Conservation (phyloP, 768 basidiomycete species). For the Hericium coralloides region DNA sequence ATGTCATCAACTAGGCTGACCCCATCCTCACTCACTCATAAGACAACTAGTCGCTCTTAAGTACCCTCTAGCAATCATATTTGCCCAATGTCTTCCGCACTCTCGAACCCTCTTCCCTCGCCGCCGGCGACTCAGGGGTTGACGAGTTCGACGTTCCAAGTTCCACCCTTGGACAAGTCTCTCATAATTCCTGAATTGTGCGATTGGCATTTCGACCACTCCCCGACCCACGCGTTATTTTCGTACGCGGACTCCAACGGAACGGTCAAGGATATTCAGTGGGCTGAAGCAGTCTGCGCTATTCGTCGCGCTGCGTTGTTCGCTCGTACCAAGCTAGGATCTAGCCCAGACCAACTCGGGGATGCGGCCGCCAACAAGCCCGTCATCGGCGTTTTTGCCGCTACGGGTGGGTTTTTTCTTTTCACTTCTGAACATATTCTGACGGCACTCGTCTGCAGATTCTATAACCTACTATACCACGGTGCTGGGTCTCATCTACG, state of each 20-base stretch:
- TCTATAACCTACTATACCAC: constrained; percentile 16
- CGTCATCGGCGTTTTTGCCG: constrained; percentile 13
- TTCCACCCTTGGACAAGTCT: neutral
- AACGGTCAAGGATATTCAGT: neutral
- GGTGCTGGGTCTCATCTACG: constrained; percentile 16
- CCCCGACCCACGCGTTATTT: constrained; percentile 22
- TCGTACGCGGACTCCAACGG: constrained; percentile 16
- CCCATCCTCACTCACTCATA: no score
- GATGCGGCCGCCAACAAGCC: constrained; percentile 6
- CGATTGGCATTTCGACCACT: constrained; percentile 22
- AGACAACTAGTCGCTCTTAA: no score
- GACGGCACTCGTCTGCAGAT: constrained; percentile 4
- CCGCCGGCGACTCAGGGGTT: no score
- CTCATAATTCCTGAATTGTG: constrained; percentile 25
- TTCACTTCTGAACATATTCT: neutral
- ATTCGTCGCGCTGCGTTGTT: constrained; percentile 4
- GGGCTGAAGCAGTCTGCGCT: neutral
- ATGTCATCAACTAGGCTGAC: no score
- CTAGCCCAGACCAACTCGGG: neutral
- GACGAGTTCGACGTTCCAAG: no score
- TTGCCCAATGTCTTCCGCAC: no score
- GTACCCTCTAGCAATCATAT: no score
- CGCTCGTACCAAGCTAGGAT: constrained; percentile 1
- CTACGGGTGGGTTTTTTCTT: neutral
- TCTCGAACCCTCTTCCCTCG: no score